phyloP scores from a whole-genome alignment of 2,329 filamentous ascomycete species.

The Alternaria burnsii region DNA sequence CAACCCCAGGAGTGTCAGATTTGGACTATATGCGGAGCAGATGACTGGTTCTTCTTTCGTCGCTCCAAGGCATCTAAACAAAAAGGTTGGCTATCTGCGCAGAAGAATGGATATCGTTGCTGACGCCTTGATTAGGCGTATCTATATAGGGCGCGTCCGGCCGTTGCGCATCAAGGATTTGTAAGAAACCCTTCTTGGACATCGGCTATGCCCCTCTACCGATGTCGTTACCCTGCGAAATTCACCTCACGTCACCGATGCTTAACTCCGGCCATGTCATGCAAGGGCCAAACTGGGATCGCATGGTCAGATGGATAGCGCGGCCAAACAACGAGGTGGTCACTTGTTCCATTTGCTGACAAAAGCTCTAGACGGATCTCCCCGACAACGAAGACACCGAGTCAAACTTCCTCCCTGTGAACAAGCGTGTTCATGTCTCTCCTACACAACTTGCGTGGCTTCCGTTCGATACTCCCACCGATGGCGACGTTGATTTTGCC shows the following conservation, averaged over 20 bases:
- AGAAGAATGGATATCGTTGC: background rate
- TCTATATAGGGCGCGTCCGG: conserved; percentile 49
- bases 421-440: conserved; percentile 48
- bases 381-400: conserved; percentile 49
- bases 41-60: conserved; percentile 49
- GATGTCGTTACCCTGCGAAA: background rate
- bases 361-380: conserved; percentile 41
- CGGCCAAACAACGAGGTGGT: background rate
- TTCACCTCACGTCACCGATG: conserved; percentile 7
- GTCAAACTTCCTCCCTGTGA: conserved; percentile 47
- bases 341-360: conserved; percentile 34
- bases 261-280: background rate
- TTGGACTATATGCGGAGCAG: conserved; percentile 50
- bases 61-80: conserved; percentile 48
- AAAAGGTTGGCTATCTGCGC: conserved; percentile 30
- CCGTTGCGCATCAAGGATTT: conserved; percentile 51
- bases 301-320: background rate
- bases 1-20: conserved; percentile 46
- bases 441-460: conserved; percentile 51
- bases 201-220: background rate
- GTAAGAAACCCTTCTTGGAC: conserved; percentile 31
- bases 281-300: background rate
- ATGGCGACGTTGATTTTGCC: conserved; percentile 45
- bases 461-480: conserved; percentile 46
- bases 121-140: conserved; percentile 26